Evolutionary conservation across 2,329 filamentous ascomycete species (phyloP), one percentile per base, ranked within the genome.

Genomic region (Leptographium wingfieldii): DNA sequence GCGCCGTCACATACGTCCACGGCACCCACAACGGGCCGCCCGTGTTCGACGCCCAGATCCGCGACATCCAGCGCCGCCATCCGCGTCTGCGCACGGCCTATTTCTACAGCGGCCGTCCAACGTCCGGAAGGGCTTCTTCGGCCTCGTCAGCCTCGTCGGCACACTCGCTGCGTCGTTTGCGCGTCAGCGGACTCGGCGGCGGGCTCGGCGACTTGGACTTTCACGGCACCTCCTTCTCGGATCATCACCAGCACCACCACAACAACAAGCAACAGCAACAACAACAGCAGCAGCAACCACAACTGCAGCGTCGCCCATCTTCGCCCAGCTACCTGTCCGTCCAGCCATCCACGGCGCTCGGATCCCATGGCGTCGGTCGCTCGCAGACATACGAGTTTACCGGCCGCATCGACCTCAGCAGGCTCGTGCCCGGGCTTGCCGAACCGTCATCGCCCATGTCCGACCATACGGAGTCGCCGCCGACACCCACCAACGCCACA

Each of bases 1-100:
- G 81, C 3, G 76, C 77, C 29, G 69, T 85, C 53, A 79, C 80
- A 48, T 85, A 82, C 75, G 75, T 85, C 60, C 82, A 85, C 68
- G 81, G 80, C 27, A 78, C 80, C 4, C 76, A 78, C 22, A 73
- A 73, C 7, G 72, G 74, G 3, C 72, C 76, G 1, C 80, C 82
- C 0, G 72, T 76, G 1, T 85, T 85, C 67, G 75, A 77, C 59
- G 71, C 77, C 7, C 76, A 83, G 63, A 65, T 86, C 60, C 71
- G 75, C 9, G 68, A 70, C 0, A 69, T 84, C 43, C 70, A 69
- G 59, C 67, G 68, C 54, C 66, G 62, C 22, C 64, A 70, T 58
- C 68, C 70, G 7, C 71, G 68, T 52, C 66, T 77, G 63, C 70
- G 68, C 35, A 73, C 72, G 40, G 77, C 74, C 63, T 76, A 80